These are phyloP conservation scores for Aspergillus sp. DNA, from an alignment of 2,329 filamentous ascomycete species.

Conservation along the genomic window DNA sequence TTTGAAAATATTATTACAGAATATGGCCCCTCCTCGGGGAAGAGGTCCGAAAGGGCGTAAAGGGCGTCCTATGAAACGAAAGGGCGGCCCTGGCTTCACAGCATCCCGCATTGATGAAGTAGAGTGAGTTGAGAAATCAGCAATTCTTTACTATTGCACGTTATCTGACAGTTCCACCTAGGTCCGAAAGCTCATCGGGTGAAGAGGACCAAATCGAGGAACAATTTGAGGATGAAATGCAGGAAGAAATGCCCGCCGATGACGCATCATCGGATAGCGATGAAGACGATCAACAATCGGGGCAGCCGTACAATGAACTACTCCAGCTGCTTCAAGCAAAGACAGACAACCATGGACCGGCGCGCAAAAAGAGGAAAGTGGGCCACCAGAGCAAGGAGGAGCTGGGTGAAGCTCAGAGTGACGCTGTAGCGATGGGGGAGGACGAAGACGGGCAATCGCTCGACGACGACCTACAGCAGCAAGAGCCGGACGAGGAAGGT, in stretches of 20 bases:
- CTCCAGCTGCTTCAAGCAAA: conserved; percentile 54
- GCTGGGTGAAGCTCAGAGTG: conserved; percentile 24
- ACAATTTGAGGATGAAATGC: conserved; percentile 38
- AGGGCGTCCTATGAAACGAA: conserved; percentile 24
- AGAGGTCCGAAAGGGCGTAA: conserved; percentile 32
- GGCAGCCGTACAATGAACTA: conserved; percentile 56
- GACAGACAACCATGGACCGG: conserved; percentile 43
- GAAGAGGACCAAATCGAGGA: conserved; percentile 41
- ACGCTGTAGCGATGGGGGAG: conserved; percentile 21
- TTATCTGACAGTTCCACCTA: conserved; percentile 13
- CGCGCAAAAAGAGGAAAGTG: conserved; percentile 55
- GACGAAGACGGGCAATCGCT: conserved; percentile 32
- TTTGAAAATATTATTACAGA: not conserved
- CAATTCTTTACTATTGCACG: not conserved
- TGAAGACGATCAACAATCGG: conserved; percentile 42
- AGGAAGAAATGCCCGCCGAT: conserved; percentile 41
- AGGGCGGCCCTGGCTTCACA: conserved; percentile 31
- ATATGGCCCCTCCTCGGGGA: conserved; percentile 31
- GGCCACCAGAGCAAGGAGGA: conserved; percentile 33
- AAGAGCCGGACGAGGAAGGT: conserved; percentile 43
- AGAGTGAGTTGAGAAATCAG: conserved; percentile 30
- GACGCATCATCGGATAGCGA: conserved; percentile 43
- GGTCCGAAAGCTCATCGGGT: conserved; percentile 30
- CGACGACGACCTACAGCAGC: conserved; percentile 48
- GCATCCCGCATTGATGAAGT: conserved; percentile 40